Evolutionary conservation across 768 basidiomycete species (phyloP).

Genomic region (Daedaleopsis sinensis): DNA sequence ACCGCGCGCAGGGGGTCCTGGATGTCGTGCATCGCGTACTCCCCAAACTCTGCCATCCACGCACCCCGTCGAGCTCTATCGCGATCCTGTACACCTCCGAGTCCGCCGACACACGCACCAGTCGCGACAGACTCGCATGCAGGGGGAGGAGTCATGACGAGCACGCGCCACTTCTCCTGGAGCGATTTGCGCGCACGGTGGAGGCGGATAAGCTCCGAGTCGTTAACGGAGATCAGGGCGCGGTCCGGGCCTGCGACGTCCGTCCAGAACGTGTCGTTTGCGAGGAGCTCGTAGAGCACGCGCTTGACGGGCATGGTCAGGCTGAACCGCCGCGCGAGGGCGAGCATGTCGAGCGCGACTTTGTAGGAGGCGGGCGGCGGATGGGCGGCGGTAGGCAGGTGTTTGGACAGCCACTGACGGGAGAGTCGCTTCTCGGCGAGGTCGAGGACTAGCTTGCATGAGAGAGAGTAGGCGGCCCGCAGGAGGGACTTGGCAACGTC

Average conservation of each 20-base stretch:
- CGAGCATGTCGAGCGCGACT: background rate
- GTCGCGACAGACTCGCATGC: no score
- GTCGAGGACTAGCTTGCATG: background rate
- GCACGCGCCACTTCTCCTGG: background rate
- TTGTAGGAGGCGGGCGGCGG: background rate
- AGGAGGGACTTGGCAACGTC: background rate
- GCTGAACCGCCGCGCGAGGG: background rate
- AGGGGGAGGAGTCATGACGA: background rate
- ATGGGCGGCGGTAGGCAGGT: background rate
- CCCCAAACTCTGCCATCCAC: no score
- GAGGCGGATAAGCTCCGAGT: background rate
- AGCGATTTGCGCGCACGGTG: background rate
- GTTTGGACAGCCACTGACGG: background rate
- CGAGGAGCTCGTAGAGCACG: background rate
- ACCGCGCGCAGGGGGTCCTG: no score
- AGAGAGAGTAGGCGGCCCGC: background rate
- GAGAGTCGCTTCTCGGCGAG: background rate
- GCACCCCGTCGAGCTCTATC: no score
- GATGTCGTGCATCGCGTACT: no score
- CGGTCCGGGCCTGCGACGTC: background rate
- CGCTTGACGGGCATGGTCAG: background rate
- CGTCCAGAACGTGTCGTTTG: background rate
- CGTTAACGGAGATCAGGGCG: background rate
- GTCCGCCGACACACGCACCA: no score
- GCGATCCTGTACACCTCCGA: no score